Percentiles rank a stretch among this genome's conserved stretches.
Conservation (phyloP, 2,329 filamentous ascomycete species). For the Dichotomopilus funicola region DNA sequence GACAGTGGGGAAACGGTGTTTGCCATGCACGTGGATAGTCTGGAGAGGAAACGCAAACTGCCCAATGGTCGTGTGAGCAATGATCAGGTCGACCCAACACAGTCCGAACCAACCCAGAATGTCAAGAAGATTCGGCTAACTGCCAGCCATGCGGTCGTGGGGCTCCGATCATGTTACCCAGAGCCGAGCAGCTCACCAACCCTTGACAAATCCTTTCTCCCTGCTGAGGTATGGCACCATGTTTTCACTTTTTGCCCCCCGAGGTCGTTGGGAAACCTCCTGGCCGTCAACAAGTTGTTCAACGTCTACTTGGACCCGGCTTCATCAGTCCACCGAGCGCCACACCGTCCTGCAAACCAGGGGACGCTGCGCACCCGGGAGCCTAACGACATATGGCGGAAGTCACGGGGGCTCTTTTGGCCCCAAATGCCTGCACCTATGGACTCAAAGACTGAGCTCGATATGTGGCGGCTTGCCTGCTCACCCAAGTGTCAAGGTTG, state of each 20-base stretch:
- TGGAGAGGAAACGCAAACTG: slow-evolving; percentile 27
- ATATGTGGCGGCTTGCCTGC: slow-evolving; percentile 69
- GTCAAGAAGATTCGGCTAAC: slow-evolving; percentile 28
- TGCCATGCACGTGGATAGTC: neutral
- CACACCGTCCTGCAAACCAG: slow-evolving; percentile 30
- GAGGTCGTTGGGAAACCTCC: slow-evolving; percentile 55
- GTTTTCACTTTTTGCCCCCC: slow-evolving; percentile 63
- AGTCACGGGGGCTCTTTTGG: slow-evolving; percentile 59
- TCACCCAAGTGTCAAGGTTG: slow-evolving; percentile 63
- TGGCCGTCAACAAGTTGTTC: slow-evolving; percentile 63
- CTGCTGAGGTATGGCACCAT: slow-evolving; percentile 62
- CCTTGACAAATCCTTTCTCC: slow-evolving; percentile 35
- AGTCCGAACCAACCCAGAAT: neutral
- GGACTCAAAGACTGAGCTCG: slow-evolving; percentile 57
- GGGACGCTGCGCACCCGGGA: slow-evolving; percentile 34
- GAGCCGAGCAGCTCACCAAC: neutral
- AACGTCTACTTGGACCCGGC: slow-evolving; percentile 50
- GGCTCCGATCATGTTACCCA: neutral
- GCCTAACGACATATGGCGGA: slow-evolving; percentile 64
- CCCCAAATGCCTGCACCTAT: slow-evolving; percentile 65
- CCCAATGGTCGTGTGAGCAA: slow-evolving; percentile 9
- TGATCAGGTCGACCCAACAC: neutral
- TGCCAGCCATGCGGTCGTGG: slow-evolving; percentile 1
- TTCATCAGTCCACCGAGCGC: slow-evolving; percentile 28
- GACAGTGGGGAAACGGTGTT: slow-evolving; percentile 1